phyloP scores from a whole-genome alignment of 23 red algal species.

The Cyanidium caldarium region DNA sequence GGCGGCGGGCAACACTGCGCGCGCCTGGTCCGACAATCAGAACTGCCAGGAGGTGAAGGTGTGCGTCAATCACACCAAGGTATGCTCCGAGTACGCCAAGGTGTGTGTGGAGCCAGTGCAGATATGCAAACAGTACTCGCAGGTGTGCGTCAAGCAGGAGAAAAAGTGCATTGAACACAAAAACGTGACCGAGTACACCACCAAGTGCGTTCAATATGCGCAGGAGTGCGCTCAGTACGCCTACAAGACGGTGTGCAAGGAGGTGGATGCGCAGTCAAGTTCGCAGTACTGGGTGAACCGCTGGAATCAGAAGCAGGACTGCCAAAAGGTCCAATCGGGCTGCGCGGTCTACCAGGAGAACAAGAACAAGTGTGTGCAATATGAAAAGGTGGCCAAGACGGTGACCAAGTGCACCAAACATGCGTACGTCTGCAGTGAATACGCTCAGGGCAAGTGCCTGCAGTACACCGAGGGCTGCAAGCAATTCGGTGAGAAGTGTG shows the following conservation, averaged over 20 bases:
- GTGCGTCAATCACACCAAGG: background rate
- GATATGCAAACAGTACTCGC: background rate
- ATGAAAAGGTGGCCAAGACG: background rate
- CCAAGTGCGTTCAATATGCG: background rate
- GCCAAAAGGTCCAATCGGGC: background rate
- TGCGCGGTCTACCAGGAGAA: background rate
- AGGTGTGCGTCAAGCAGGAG: slow-evolving; percentile 2
- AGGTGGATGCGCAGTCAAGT: background rate
- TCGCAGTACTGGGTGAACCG: background rate
- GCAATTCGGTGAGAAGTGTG: background rate
- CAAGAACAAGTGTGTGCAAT: slow-evolving; percentile 4
- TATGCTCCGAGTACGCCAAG: background rate
- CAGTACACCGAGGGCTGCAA: background rate
- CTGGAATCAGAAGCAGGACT: background rate
- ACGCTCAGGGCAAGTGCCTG: background rate
- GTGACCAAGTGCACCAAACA: background rate
- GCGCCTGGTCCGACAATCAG: too few species aligned
- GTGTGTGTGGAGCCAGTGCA: background rate
- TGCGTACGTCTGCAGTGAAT: background rate
- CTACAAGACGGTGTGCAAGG: background rate
- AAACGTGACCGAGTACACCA: background rate
- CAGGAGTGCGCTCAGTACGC: slow-evolving; percentile 3
- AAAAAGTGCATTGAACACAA: background rate
- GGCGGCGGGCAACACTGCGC: too few species aligned
- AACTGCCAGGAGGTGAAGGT: background rate